A percentile compares a stretch with the other conserved stretches of the same genome.
phyloP scores from a whole-genome alignment of 1,284 basidiomycete genomes.

The Kalmanozyma brasiliensis region DNA sequence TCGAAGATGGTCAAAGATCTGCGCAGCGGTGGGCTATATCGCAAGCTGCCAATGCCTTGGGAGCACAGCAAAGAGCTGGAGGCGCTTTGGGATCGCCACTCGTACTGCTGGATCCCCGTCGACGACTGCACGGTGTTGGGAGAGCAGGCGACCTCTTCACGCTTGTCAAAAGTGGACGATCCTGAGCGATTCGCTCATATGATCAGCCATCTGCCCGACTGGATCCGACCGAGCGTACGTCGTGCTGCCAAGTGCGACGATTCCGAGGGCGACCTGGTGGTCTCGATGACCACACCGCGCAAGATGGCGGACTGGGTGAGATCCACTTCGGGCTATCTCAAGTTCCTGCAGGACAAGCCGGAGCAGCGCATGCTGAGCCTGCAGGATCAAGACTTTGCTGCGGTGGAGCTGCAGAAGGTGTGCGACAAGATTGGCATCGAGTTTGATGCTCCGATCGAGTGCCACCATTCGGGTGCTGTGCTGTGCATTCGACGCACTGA shows the following conservation, averaged over 20 bases:
- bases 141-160: conserved; percentile 23
- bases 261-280: conserved; percentile 29
- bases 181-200: conserved; percentile 10
- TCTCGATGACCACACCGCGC: conserved; percentile 32
- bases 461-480: conserved; percentile 37
- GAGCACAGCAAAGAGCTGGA: conserved; percentile 13
- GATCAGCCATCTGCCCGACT: conserved; percentile 23
- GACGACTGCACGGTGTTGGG: conserved; percentile 41
- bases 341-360: conserved; percentile 25
- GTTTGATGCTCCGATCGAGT: conserved; percentile 39
- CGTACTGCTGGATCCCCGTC: conserved; percentile 41
- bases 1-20: conserved; percentile 2
- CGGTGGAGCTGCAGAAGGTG: conserved; percentile 33
- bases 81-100: conserved; percentile 34
- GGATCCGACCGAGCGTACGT: conserved; percentile 27
- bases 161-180: conserved; percentile 23
- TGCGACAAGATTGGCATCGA: conserved; percentile 29
- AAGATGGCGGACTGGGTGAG: conserved; percentile 46
- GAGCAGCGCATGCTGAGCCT: conserved; percentile 39
- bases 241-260: conserved; percentile 38
- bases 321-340: conserved; percentile 38
- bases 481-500: conserved; percentile 29
- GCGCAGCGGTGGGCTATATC: conserved; percentile 32
- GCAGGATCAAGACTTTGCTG: conserved; percentile 35
- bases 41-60: conserved; percentile 45